Evolutionary conservation across 768 basidiomycete species (phyloP).

Genomic region (Rhodocollybia butyracea): DNA sequence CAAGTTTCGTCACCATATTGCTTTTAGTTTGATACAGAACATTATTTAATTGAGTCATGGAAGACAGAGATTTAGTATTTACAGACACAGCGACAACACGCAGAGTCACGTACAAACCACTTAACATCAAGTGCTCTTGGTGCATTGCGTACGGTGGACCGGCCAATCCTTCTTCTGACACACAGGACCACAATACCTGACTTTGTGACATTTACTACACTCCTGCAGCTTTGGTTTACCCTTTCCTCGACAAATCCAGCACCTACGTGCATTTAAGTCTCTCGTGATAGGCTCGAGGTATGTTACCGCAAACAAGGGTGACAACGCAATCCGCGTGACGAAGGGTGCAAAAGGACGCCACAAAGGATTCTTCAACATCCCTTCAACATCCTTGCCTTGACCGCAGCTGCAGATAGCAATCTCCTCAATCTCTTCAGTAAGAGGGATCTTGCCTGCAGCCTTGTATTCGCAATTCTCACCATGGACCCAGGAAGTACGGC

Average conservation of each 20-base stretch:
- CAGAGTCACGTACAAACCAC: too few relatives aligned
- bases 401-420: constrained; percentile 40
- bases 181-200: too few relatives aligned
- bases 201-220: constrained; percentile 31
- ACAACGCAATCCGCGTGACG: constrained; percentile 35
- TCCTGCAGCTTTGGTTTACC: constrained; percentile 25
- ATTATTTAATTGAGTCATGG: too few relatives aligned
- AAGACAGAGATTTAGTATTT: too few relatives aligned
- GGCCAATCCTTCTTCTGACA: too few relatives aligned
- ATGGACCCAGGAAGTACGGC: constrained; percentile 39
- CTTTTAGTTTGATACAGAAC: too few relatives aligned
- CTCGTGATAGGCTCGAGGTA: constrained; percentile 38
- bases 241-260: constrained; percentile 24
- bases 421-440: constrained; percentile 24
- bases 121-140: too few relatives aligned
- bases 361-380: constrained; percentile 16
- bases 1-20: too few relatives aligned
- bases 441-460: constrained; percentile 22
- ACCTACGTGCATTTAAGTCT: too few relatives aligned
- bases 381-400: constrained; percentile 29
- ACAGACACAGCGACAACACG: too few relatives aligned
- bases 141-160: too few relatives aligned
- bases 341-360: constrained; percentile 30
- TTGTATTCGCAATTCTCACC: constrained; percentile 34
- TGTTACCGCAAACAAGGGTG: constrained; percentile 41